A percentile compares a stretch with the other conserved stretches of the same genome.
Conservation (phyloP, 2,329 filamentous ascomycete species). For the Colletotrichum paranaense region DNA sequence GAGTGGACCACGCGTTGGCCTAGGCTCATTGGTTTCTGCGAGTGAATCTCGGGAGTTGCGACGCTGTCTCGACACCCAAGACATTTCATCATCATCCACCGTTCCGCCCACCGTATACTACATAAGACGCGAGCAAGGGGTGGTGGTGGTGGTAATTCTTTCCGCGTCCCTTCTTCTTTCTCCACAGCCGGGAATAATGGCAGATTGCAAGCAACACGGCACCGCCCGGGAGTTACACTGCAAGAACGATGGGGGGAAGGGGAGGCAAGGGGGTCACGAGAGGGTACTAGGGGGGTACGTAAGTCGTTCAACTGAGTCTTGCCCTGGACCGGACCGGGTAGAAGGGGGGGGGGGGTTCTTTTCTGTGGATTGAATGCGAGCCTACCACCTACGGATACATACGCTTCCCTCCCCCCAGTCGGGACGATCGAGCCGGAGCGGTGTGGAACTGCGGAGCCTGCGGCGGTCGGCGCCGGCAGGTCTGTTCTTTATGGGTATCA, state of each 20-base stretch:
- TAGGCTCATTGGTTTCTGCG: neutral
- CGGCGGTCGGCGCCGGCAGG: constrained; percentile 9
- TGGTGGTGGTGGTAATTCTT: neutral
- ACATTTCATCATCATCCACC: too few species aligned
- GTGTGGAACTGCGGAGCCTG: constrained; percentile 3
- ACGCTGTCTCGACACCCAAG: too few species aligned
- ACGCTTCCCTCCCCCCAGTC: neutral
- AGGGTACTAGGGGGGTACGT: too few species aligned
- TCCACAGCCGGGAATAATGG: neutral
- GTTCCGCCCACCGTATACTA: too few species aligned
- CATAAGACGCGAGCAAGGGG: too few species aligned
- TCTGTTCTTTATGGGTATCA: neutral
- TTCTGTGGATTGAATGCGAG: neutral
- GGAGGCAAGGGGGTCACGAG: too few species aligned
- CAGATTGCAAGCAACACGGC: neutral
- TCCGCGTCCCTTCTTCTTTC: neutral
- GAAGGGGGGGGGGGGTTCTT: neutral
- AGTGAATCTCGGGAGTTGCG: too few species aligned
- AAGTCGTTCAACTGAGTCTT: too few species aligned
- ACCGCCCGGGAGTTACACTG: neutral
- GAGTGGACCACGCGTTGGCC: neutral
- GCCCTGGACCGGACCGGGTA: neutral
- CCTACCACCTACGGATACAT: too few species aligned
- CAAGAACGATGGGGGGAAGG: neutral
- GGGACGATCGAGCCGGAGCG: constrained; percentile 10